These are phyloP conservation scores for Silene conica DNA, from an alignment of 148 eudicot genomes.

Conservation along the genomic window DNA sequence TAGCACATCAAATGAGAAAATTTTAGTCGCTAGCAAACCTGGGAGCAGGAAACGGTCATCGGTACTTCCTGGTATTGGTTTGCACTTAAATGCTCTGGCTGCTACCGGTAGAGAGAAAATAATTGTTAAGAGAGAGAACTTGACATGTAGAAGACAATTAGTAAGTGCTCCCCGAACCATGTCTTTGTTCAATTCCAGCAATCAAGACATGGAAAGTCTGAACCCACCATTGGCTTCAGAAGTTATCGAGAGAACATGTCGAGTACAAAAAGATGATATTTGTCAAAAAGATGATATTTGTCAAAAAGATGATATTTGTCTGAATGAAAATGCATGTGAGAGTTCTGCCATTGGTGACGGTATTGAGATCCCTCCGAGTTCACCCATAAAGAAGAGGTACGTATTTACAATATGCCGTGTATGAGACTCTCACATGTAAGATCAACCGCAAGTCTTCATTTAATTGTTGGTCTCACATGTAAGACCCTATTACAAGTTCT, in stretches of 20 bases:
- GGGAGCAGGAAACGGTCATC: conserved; percentile 24
- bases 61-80: conserved; percentile 43
- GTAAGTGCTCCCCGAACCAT: conserved; percentile 24
- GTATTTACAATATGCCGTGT: background rate
- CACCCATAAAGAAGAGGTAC: conserved; percentile 41
- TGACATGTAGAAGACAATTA: conserved; percentile 34
- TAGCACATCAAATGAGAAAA: conserved; percentile 14
- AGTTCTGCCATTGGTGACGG: conserved; percentile 15
- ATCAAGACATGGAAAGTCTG: conserved; percentile 15
- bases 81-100: conserved; percentile 48
- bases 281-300: no score
- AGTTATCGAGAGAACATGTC: conserved; percentile 4
- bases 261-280: conserved; percentile 12
- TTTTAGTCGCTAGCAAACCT: conserved; percentile 22
- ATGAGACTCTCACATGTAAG: background rate
- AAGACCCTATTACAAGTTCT: no score
- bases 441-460: no score
- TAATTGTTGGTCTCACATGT: no score
- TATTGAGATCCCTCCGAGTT: conserved; percentile 12
- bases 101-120: conserved; percentile 28
- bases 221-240: conserved; percentile 12
- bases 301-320: conserved; percentile 11
- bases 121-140: conserved; percentile 32
- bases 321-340: conserved; percentile 23
- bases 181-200: conserved; percentile 16